Conservation (phyloP, 1,284 basidiomycete genomes). For the Leucoagaricus sp. region DNA sequence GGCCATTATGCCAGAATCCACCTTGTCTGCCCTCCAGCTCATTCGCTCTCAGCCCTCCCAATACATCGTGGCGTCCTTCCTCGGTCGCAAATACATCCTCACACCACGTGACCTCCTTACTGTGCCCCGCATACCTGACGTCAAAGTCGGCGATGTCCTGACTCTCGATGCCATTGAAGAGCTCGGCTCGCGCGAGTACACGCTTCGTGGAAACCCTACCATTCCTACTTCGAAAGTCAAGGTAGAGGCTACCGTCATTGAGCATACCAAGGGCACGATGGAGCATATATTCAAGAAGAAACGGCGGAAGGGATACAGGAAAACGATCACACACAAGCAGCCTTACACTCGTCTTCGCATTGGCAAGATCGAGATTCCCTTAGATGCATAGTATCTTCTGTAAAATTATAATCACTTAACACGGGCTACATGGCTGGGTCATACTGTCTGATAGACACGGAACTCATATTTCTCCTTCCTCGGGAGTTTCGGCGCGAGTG, state of each 20-base stretch:
- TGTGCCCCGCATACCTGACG: constrained; percentile 83
- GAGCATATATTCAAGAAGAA: constrained; percentile 95
- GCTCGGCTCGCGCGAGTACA: constrained; percentile 93
- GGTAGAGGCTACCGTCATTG: constrained; percentile 88
- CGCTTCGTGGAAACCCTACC: constrained; percentile 74
- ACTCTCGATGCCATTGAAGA: constrained; percentile 88
- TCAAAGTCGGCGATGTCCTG: constrained; percentile 84
- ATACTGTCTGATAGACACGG: constrained; percentile 15
- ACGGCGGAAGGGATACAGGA: constrained; percentile 92
- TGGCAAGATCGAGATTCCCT: constrained; percentile 55
- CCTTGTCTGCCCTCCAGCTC: constrained; percentile 59
- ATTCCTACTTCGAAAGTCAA: constrained; percentile 64
- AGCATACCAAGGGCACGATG: constrained; percentile 95
- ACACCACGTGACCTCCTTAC: constrained; percentile 91
- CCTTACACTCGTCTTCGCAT: constrained; percentile 90
- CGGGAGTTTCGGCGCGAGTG: constrained; percentile 63
- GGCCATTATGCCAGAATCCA: constrained; percentile 36
- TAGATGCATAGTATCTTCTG: constrained; percentile 27
- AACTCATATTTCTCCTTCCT: constrained; percentile 76
- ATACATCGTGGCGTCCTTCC: constrained; percentile 91
- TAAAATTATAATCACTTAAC: constrained; percentile 18
- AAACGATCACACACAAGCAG: constrained; percentile 81
- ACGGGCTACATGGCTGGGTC: constrained; percentile 15
- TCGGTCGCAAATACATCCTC: constrained; percentile 86
- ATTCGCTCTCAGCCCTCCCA: constrained; percentile 81